A percentile compares a stretch with the other conserved stretches of the same genome.
These are phyloP conservation scores for Entomophthora muscae DNA, from an alignment of 371 early-diverging fungal species.

Conservation along the genomic window DNA sequence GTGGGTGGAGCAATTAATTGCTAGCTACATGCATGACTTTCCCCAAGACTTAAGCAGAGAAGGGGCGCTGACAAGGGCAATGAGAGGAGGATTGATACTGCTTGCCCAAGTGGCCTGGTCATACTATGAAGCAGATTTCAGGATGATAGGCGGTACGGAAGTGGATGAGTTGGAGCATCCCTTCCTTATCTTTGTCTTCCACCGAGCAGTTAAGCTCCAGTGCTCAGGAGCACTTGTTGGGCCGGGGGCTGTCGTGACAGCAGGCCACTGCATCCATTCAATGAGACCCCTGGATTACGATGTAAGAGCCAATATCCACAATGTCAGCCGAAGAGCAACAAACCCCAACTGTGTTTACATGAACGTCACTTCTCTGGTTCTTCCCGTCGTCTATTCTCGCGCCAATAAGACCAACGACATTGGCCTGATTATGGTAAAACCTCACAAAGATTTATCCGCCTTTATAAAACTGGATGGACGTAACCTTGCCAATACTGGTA, in stretches of 20 bases:
- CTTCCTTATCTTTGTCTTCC: neutral
- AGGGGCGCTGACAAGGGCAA: no score
- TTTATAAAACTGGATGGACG: neutral
- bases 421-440: neutral
- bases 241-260: neutral
- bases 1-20: no score
- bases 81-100: no score
- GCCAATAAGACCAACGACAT: neutral
- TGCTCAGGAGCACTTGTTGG: conserved; percentile 1
- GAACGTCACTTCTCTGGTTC: neutral
- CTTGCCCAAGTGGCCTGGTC: neutral
- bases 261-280: conserved; percentile 2
- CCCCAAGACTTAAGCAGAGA: no score
- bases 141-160: neutral
- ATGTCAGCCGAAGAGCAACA: neutral
- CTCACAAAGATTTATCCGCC: neutral
- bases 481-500: neutral
- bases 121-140: neutral
- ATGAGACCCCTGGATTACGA: neutral
- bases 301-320: neutral
- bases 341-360: no score
- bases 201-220: neutral
- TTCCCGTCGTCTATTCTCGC: neutral
- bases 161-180: neutral
- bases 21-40: no score